A percentile compares a stretch with the other conserved stretches of the same genome.
These are phyloP conservation scores for Penicillium coffeae DNA, from an alignment of 495 filamentous ascomycete species.

Conservation along the genomic window DNA sequence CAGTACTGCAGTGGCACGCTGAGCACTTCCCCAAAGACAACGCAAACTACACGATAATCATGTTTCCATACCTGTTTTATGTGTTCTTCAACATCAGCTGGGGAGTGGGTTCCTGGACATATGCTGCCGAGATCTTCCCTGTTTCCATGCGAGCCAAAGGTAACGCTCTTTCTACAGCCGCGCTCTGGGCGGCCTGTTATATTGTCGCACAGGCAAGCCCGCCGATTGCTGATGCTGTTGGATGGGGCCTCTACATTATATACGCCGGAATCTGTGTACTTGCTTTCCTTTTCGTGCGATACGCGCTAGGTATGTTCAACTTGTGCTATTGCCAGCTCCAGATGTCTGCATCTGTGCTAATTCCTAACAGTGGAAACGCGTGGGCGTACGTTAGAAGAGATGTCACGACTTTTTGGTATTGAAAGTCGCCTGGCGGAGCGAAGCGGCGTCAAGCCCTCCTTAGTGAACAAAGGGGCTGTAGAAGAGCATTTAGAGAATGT, in stretches of 20 bases:
- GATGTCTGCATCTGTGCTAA: neutral
- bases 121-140: constrained; percentile 23
- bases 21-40: constrained; percentile 22
- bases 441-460: constrained; percentile 7
- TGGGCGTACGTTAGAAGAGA: constrained; percentile 15
- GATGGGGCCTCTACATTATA: constrained; percentile 68
- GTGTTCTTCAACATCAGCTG: constrained; percentile 56
- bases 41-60: constrained; percentile 67
- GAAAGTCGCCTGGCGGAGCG: constrained; percentile 14
- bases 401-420: constrained; percentile 19
- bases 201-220: constrained; percentile 69
- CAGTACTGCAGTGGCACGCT: constrained; percentile 52
- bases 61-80: constrained; percentile 76
- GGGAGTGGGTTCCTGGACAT: constrained; percentile 20
- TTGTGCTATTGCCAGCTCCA: neutral
- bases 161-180: constrained; percentile 21
- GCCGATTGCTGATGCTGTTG: constrained; percentile 58
- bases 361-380: constrained; percentile 13
- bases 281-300: constrained; percentile 46
- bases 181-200: constrained; percentile 31
- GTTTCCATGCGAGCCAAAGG: constrained; percentile 27
- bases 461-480: neutral
- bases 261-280: constrained; percentile 63
- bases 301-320: constrained; percentile 10
- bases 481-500: constrained; percentile 8